A percentile compares a stretch with the other conserved stretches of the same genome.
These are phyloP conservation scores for Brassica balearica DNA, from an alignment of 441 rosid genomes.

Conservation along the genomic window DNA sequence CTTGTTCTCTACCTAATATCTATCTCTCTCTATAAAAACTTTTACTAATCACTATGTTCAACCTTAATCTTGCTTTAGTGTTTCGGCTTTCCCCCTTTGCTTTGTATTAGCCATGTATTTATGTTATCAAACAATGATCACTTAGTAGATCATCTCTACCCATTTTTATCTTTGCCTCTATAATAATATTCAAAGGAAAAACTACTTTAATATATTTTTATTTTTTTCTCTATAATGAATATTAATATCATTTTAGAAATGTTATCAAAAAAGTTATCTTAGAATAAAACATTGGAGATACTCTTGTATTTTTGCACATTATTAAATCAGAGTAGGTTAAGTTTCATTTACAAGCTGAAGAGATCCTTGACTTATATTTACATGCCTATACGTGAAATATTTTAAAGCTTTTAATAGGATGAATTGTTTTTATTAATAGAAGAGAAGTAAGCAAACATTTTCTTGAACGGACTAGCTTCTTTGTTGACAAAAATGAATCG, in stretches of 20 bases:
- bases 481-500: background rate
- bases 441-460: background rate
- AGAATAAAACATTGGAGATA: too few relatives aligned
- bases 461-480: background rate
- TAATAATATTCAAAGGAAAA: too few relatives aligned
- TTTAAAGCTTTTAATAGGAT: background rate
- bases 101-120: background rate
- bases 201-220: too few relatives aligned
- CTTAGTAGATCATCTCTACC: too few relatives aligned
- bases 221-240: too few relatives aligned
- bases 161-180: too few relatives aligned
- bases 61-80: background rate
- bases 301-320: background rate
- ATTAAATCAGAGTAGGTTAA: background rate
- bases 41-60: background rate
- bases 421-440: too few relatives aligned
- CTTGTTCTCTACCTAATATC: conserved; percentile 56
- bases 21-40: background rate
- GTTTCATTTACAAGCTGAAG: background rate
- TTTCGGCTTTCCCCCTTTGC: background rate
- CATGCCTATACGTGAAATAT: background rate
- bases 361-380: background rate
- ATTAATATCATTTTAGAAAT: too few relatives aligned
- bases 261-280: too few relatives aligned
- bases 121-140: too few relatives aligned